Conservation (phyloP, 768 basidiomycete genomes). For the Cystofilobasidium bisporidii region DNA sequence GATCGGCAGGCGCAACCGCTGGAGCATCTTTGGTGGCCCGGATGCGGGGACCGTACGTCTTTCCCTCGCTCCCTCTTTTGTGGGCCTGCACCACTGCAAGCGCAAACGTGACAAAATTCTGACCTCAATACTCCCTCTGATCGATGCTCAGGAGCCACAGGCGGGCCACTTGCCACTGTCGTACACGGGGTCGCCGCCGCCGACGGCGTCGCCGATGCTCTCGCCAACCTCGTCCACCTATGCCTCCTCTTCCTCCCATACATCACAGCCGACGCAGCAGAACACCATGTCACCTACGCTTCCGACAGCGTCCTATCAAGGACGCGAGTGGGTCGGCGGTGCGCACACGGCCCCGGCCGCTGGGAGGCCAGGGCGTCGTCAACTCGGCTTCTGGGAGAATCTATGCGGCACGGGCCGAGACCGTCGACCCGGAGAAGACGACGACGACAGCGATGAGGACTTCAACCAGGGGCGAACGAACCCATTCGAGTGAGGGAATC, state of each 20-base stretch:
- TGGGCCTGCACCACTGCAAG: too few species aligned
- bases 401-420: conserved; percentile 1
- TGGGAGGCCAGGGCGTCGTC: not conserved
- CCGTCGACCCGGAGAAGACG: not conserved
- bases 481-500: not conserved
- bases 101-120: too few species aligned
- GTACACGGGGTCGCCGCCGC: conserved; percentile 1
- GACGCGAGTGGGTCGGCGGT: conserved; percentile 1
- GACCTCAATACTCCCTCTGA: not conserved
- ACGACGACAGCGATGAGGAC: not conserved
- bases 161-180: not conserved
- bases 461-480: not conserved
- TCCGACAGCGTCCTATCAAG: not conserved
- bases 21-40: not conserved
- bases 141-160: not conserved
- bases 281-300: not conserved
- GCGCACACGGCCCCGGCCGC: not conserved
- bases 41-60: not conserved
- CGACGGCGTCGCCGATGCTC: not conserved
- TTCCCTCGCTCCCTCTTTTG: not conserved
- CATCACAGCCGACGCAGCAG: not conserved
- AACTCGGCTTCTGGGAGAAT: conserved; percentile 2
- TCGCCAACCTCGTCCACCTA: not conserved
- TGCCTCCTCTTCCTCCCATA: not conserved
- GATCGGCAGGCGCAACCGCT: not conserved